Base-by-base conservation (phyloP, 257 asterid species). In the Cinchona pubescens region DNA sequence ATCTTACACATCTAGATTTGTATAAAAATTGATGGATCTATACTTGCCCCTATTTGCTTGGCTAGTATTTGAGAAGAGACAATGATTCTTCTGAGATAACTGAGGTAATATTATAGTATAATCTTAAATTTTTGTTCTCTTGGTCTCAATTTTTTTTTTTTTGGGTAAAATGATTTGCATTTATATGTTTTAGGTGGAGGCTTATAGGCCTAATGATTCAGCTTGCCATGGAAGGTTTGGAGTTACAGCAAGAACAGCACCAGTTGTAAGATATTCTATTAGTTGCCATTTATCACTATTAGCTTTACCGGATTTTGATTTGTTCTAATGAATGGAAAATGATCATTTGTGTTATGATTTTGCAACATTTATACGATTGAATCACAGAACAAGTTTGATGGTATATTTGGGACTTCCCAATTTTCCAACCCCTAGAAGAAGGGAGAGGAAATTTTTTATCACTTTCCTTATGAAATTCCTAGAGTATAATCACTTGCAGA, bases 141-240 rank as follows among this genome's bases (percentile, higher is more conserved):
- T 53, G 59, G 21, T 58, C 0, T 75, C 35, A 2, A 37, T 29
- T 38, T 64, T 13, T 48, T 32, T 46, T 7, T n/a, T n/a, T n/a
- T n/a, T n/a, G n/a, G 10, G 63, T 49, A 3, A 14, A 25, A 25
- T 27, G 23, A 1, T 34, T 14, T 67, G 74, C 60, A 58, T 43
- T 79, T 5, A 15, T 48, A 75, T 75, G 74, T 40, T 37, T 65
- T 65, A 95, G 98, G 99, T 95, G 75, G 99, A 95, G 90, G 98
- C 99, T 77, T 95, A 95, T 71, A 87, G 96, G 85, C 92, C 88
- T 35, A 80, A 92, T 83, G 99, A 94, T 93, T 89, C 99, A 25
- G 98, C 99, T 83, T 91, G 96, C 84, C 98, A 95, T 49, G 97
- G 88, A 32, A 83, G 99, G 71, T 92, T 91, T 72, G 99, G 99